Evolutionary conservation across 371 early-diverging fungal genomes (phyloP).

Genomic region (Dinochytrium kinnereticum): DNA sequence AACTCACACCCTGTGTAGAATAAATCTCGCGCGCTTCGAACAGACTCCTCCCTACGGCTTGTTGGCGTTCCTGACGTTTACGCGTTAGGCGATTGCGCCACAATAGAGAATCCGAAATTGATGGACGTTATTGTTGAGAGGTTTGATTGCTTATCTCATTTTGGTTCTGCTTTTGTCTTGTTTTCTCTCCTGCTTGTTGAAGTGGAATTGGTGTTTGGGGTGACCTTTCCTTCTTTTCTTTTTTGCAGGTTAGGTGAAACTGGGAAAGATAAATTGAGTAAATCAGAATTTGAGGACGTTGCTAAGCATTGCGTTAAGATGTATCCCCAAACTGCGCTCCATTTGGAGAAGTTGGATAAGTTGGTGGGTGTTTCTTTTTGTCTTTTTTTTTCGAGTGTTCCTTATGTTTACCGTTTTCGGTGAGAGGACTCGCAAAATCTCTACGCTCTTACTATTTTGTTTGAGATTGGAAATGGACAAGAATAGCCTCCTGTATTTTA

Average conservation of each 20-base stretch:
- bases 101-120: conserved; percentile 72
- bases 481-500: no score
- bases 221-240: background rate
- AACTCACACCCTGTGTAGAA: background rate
- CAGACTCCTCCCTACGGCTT: conserved; percentile 35
- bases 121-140: conserved; percentile 28
- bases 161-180: background rate
- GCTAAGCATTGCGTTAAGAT: conserved; percentile 49
- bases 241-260: conserved; percentile 13
- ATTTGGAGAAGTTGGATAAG: conserved; percentile 54
- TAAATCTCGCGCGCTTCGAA: conserved; percentile 58
- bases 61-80: conserved; percentile 40
- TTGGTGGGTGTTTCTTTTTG: background rate
- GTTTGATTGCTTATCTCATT: background rate
- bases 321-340: conserved; percentile 63
- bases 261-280: conserved; percentile 61
- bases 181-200: no score
- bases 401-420: no score
- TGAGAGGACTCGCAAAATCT: no score
- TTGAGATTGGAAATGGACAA: no score
- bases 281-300: conserved; percentile 54
- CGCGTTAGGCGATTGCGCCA: conserved; percentile 54
- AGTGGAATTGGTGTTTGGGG: background rate
- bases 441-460: no score
- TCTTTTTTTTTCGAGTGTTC: background rate